Percentiles rank a stretch among this genome's conserved stretches.
These are phyloP conservation scores for Phialemonium atrogriseum DNA, from an alignment of 2,329 filamentous ascomycete genomes.

Conservation along the genomic window DNA sequence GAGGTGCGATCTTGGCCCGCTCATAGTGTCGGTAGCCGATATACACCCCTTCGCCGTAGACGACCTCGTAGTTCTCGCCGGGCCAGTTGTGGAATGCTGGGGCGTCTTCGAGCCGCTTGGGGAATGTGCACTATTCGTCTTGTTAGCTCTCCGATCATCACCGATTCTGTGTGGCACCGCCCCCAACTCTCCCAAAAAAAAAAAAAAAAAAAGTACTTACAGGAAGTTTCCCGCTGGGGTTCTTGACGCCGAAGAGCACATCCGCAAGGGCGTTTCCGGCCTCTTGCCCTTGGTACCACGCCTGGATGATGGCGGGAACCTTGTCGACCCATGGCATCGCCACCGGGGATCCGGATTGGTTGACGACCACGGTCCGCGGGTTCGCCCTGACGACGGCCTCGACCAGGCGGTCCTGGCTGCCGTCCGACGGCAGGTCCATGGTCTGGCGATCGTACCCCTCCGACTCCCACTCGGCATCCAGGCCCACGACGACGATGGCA, in stretches of 20 bases:
- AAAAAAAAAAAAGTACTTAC: constrained; percentile 33
- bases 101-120: constrained; percentile 53
- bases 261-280: constrained; percentile 61
- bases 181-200: neutral
- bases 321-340: constrained; percentile 61
- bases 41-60: constrained; percentile 66
- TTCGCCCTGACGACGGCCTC: constrained; percentile 55
- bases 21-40: constrained; percentile 71
- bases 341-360: constrained; percentile 61
- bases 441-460: constrained; percentile 61
- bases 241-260: constrained; percentile 54
- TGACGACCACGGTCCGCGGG: constrained; percentile 58
- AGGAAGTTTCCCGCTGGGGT: constrained; percentile 61
- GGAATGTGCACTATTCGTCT: constrained; percentile 51
- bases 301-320: constrained; percentile 60
- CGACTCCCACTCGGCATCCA: constrained; percentile 69
- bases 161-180: no score
- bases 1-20: constrained; percentile 44
- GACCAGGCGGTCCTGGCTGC: constrained; percentile 54
- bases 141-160: constrained; percentile 7
- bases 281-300: constrained; percentile 65
- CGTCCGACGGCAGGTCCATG: constrained; percentile 50
- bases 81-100: constrained; percentile 68
- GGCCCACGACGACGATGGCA: constrained; percentile 58
- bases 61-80: constrained; percentile 57